Percentiles rank a stretch among this genome's conserved stretches.
Conservation (phyloP, 1,284 basidiomycete genomes). For the Xerocomus nothofagi region DNA sequence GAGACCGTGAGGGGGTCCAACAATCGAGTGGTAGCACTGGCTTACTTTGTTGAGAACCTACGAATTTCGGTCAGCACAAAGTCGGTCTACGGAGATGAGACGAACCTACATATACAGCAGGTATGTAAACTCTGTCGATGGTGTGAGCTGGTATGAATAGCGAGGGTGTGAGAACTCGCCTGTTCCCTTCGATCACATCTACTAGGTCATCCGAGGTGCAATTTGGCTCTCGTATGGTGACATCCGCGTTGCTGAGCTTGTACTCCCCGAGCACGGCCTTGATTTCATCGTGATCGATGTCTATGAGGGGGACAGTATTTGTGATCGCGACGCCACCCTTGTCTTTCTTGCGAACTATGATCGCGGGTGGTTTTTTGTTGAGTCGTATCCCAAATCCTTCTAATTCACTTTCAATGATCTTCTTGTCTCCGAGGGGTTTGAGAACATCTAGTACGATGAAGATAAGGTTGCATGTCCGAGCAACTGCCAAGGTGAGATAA, state of each 20-base stretch:
- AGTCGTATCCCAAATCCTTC: constrained; percentile 97
- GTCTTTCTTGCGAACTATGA: constrained; percentile 90
- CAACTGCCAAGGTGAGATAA: constrained; percentile 55
- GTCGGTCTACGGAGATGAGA: constrained; percentile 2
- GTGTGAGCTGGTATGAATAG: constrained; percentile 9
- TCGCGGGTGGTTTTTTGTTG: constrained; percentile 93
- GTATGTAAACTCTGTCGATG: constrained; percentile 82
- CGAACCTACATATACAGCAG: constrained; percentile 77
- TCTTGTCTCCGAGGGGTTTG: constrained; percentile 95
- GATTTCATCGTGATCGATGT: constrained; percentile 95
- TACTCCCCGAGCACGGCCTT: constrained; percentile 96
- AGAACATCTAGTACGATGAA: constrained; percentile 98
- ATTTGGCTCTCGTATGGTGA: constrained; percentile 90
- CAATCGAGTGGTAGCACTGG: neutral
- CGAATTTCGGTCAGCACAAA: constrained; percentile 1
- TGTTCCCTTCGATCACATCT: constrained; percentile 92
- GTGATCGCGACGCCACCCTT: constrained; percentile 93
- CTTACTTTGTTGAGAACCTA: constrained; percentile 77
- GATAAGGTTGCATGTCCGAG: constrained; percentile 96
- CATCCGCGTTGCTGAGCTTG: constrained; percentile 85
- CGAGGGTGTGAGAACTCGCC: constrained; percentile 44
- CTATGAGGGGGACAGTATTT: constrained; percentile 96
- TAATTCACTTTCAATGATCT: constrained; percentile 86
- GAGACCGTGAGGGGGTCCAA: constrained; percentile 15
- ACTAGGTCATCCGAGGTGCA: constrained; percentile 98